These are phyloP conservation scores for Sindora glabra DNA, from an alignment of 306 rosid genomes.

Conservation along the genomic window DNA sequence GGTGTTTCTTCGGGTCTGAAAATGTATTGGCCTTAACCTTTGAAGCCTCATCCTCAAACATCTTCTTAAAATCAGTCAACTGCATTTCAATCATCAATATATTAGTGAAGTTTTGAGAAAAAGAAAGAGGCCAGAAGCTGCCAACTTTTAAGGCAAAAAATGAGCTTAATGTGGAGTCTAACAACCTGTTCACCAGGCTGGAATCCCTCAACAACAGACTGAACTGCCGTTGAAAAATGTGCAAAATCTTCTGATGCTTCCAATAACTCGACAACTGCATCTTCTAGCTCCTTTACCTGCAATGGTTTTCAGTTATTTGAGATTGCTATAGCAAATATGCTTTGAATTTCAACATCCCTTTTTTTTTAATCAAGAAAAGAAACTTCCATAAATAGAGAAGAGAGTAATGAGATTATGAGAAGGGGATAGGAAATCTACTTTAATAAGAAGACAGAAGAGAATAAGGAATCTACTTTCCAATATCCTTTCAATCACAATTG, in stretches of 20 bases:
- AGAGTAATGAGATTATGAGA: no score
- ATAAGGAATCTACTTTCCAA: no score
- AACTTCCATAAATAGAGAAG: no score
- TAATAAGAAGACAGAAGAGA: no score
- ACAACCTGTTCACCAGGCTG: constrained; percentile 64
- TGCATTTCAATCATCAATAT: constrained; percentile 24
- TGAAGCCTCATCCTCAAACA: constrained; percentile 51
- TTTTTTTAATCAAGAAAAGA: no score
- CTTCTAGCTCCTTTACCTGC: constrained; percentile 77
- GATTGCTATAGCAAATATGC: no score
- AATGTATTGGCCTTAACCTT: constrained; percentile 33
- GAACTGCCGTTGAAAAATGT: constrained; percentile 52
- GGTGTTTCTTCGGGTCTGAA: constrained; percentile 30
- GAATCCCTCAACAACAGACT: constrained; percentile 46
- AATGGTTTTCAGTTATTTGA: constrained; percentile 5
- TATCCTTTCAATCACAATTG: neutral
- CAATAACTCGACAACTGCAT: constrained; percentile 49
- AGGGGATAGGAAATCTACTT: no score
- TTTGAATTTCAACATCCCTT: no score
- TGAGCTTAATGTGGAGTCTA: neutral
- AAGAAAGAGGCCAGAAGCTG: neutral
- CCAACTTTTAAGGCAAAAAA: constrained; percentile 9
- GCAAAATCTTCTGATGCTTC: constrained; percentile 36
- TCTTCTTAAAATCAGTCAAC: constrained; percentile 60
- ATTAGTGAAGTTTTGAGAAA: neutral